A percentile compares a stretch with the other conserved stretches of the same genome.
phyloP scores from a whole-genome alignment of 1,139 yeast species.

The Yamadazyma membranifaciens region DNA sequence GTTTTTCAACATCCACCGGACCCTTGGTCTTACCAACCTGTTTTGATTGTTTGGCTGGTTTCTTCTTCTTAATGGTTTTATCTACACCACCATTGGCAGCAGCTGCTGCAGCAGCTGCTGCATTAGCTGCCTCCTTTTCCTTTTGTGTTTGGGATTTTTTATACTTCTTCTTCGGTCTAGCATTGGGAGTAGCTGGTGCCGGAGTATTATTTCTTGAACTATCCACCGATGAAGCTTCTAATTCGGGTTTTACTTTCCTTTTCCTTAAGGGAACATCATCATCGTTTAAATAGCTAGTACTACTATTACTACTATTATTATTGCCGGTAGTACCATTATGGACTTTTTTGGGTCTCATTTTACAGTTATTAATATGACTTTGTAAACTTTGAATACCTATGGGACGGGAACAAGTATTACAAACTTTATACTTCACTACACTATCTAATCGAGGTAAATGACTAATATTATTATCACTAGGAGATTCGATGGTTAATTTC shows the following conservation, averaged over 20 bases:
- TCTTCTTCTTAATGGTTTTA: conserved; percentile 24
- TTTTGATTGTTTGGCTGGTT: conserved; percentile 53
- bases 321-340: neutral
- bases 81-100: conserved; percentile 16
- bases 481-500: conserved; percentile 27
- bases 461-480: conserved; percentile 28
- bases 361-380: conserved; percentile 50
- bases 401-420: conserved; percentile 67
- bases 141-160: conserved; percentile 45
- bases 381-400: conserved; percentile 48
- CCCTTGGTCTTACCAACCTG: conserved; percentile 48
- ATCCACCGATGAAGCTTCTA: conserved; percentile 43
- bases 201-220: conserved; percentile 44
- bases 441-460: conserved; percentile 26
- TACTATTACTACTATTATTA: neutral
- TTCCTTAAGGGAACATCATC: conserved; percentile 28
- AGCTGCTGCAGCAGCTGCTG: conserved; percentile 46
- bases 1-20: conserved; percentile 90
- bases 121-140: conserved; percentile 48
- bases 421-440: conserved; percentile 49
- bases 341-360: conserved; percentile 41
- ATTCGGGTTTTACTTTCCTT: conserved; percentile 33
- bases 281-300: conserved; percentile 10
- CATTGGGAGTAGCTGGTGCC: conserved; percentile 26
- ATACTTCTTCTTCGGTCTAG: conserved; percentile 44